A percentile compares a stretch with the other conserved stretches of the same genome.
These are phyloP conservation scores for Elaeagnus macrophylla DNA, from an alignment of 306 rosid species.

Conservation along the genomic window DNA sequence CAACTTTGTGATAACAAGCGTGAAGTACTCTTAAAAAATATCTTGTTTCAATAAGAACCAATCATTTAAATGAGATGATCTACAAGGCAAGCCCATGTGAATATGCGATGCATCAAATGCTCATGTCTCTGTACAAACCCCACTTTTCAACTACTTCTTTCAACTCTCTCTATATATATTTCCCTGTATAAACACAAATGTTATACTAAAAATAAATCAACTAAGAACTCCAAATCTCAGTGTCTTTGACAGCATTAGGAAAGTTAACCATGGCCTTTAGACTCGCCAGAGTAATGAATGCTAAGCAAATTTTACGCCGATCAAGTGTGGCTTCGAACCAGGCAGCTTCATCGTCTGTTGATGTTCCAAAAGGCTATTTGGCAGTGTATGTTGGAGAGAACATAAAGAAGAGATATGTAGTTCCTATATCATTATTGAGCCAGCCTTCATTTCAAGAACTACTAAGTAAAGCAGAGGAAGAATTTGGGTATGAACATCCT, in stretches of 20 bases:
- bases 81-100: no score
- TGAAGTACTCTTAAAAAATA: no score
- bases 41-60: no score
- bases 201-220: not conserved
- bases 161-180: conserved; percentile 5
- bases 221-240: not conserved
- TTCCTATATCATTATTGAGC: conserved; percentile 28
- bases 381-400: conserved; percentile 47
- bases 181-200: conserved; percentile 8
- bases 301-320: conserved; percentile 31
- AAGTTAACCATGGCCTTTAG: conserved; percentile 13
- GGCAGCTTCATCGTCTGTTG: not conserved
- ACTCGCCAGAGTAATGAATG: conserved; percentile 6
- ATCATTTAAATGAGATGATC: no score
- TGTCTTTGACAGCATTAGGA: conserved; percentile 9
- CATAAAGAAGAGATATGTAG: conserved; percentile 30
- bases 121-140: conserved; percentile 11
- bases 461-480: conserved; percentile 17
- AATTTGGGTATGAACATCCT: no score
- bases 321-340: conserved; percentile 14
- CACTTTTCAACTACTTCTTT: not conserved
- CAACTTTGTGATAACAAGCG: no score
- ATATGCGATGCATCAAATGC: conserved; percentile 13
- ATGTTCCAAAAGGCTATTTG: conserved; percentile 42
- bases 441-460: conserved; percentile 30